Evolutionary conservation across 192 early-diverging fungal species (phyloP), one percentile per base, ranked within the genome.

Genomic region (Coemansia sp.): DNA sequence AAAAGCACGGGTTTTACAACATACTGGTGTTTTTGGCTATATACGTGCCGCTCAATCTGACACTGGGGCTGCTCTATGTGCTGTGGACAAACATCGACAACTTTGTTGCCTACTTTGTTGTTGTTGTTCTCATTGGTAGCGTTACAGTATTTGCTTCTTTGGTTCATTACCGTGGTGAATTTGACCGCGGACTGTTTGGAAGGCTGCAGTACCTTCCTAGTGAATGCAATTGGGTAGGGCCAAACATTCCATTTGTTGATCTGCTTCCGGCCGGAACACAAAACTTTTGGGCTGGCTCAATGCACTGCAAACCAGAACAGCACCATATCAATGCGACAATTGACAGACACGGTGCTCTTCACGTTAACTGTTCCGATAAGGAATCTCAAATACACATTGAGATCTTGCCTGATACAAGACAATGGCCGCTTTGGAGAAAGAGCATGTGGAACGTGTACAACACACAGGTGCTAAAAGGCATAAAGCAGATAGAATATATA

Each of bases 211-310:
- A 74, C 37, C 49, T 38, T 18, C 68, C 74, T 11, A 66, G 67
- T 40, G 72, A 85, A 61, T 87, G 86, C 32, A 68, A 74, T 10
- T 87, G 86, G 86, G 54, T 72, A 1, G 86, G 86, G 1, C 41
- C 47, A 9, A 87, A 87, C 56, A 65, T 82, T n/a, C 86, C 86
- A 7, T 54, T 74, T 58, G 47, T 85, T 13, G 86, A 87, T 48
- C 61, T 88, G 48, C 63, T 88, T 45, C 86, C 86, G 0, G 75
- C 78, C 3, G 75, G 81, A 6, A 52, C 77, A n/a, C 85, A 86
- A 50, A 87, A 88, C 66, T 88, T 88, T 70, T 88, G 86, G 86
- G 79, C 86, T 9, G 86, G 85, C 9, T 71, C 74, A 9, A 69
- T 68, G 53, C 32, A 67, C 41, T 77, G 77, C 67, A 60, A 71